Evolutionary conservation across 805 yeast species (phyloP).

Genomic region (Ogataea parapolymorpha): DNA sequence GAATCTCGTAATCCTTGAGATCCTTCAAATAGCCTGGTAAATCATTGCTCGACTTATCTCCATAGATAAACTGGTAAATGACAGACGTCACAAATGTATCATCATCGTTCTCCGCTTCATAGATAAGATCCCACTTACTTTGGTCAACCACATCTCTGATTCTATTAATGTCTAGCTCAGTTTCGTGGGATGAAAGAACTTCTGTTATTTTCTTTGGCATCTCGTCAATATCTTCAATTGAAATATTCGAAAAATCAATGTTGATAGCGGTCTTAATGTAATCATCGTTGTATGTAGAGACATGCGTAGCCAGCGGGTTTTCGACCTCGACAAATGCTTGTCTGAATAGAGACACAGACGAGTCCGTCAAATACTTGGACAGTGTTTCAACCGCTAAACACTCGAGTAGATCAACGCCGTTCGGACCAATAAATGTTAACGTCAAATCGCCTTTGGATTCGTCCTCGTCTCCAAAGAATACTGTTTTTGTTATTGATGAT

Average conservation of each 20-base stretch:
- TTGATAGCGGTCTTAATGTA: constrained; percentile 60
- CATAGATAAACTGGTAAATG: constrained; percentile 78
- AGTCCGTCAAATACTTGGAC: constrained; percentile 70
- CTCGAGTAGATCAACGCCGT: constrained; percentile 44
- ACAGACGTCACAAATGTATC: constrained; percentile 61
- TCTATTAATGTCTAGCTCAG: constrained; percentile 57
- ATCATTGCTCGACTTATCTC: constrained; percentile 57
- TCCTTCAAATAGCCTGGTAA: constrained; percentile 53
- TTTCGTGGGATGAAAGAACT: constrained; percentile 51
- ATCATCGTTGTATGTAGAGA: constrained; percentile 71
- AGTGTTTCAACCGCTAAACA: constrained; percentile 71
- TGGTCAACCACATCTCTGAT: constrained; percentile 68
- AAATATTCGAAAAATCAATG: constrained; percentile 67
- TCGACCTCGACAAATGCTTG: constrained; percentile 74
- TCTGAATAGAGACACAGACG: constrained; percentile 72
- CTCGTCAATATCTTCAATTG: constrained; percentile 56
- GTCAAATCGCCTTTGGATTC: constrained; percentile 76
- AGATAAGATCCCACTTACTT: constrained; percentile 56
- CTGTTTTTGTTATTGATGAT: constrained; percentile 41
- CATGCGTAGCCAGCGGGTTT: constrained; percentile 74
- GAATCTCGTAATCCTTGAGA: constrained; percentile 55
- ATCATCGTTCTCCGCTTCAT: constrained; percentile 61
- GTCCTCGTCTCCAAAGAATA: constrained; percentile 86
- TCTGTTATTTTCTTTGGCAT: constrained; percentile 50
- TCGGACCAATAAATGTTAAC: constrained; percentile 82